phyloP scores from a whole-genome alignment of 352 stramenopile genomes.

The Pythium plurisporium region DNA sequence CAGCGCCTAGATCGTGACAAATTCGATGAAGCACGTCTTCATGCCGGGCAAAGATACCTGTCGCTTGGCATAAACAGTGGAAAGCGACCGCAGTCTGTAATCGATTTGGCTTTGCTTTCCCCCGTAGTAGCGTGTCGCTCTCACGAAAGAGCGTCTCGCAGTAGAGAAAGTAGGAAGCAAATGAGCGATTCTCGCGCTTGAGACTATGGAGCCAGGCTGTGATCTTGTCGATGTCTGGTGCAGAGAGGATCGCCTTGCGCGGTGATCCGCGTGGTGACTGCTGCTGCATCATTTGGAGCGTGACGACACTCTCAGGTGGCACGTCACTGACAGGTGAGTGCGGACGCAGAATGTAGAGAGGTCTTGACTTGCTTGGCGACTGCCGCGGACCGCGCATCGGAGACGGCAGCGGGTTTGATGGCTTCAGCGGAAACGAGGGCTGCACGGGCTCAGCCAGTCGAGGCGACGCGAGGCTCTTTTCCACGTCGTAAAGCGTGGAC shows the following conservation, averaged over 20 bases:
- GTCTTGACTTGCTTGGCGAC: constrained; percentile 14
- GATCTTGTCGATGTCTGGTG: constrained; percentile 57
- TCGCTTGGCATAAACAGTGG: constrained; percentile 65
- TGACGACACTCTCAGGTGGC: constrained; percentile 18
- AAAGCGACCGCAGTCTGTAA: constrained; percentile 72
- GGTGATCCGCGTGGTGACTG: constrained; percentile 17
- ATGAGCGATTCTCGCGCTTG: constrained; percentile 31
- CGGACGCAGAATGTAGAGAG: constrained; percentile 15
- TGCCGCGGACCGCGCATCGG: neutral
- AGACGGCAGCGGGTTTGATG: neutral
- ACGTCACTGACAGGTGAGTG: constrained; percentile 21
- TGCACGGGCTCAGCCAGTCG: neutral
- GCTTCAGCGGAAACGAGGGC: neutral
- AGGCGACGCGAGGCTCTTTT: constrained; percentile 15
- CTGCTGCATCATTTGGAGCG: constrained; percentile 22
- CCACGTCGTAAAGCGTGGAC: neutral
- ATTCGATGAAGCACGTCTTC: constrained; percentile 54
- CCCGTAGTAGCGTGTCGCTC: constrained; percentile 47
- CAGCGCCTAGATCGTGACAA: constrained; percentile 48
- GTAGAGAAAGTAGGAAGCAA: constrained; percentile 68
- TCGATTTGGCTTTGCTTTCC: constrained; percentile 60
- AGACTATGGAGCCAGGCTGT: constrained; percentile 57
- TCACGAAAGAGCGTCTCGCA: constrained; percentile 74
- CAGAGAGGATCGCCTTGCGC: constrained; percentile 30
- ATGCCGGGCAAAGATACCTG: constrained; percentile 53